phyloP scores from a whole-genome alignment of 148 eudicot species.

The Silene uniflora region DNA sequence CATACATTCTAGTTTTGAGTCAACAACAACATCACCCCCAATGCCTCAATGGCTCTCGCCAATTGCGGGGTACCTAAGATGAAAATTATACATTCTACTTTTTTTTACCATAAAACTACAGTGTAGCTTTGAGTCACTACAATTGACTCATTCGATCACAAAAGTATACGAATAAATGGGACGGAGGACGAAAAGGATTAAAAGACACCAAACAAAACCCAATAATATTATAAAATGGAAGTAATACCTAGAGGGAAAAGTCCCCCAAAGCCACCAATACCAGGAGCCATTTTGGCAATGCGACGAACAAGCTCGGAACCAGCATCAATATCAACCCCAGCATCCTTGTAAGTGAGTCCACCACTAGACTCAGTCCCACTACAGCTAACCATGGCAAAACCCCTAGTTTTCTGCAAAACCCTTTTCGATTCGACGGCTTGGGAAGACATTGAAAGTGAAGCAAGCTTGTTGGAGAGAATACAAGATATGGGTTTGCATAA shows the following conservation, averaged over 20 bases:
- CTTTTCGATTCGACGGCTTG: slow-evolving; percentile 12
- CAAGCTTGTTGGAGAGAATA: slow-evolving; percentile 14
- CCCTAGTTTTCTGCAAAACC: background rate
- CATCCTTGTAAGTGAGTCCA: slow-evolving; percentile 80
- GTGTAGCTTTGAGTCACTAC: too few relatives aligned
- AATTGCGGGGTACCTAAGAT: too few relatives aligned
- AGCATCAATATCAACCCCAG: slow-evolving; percentile 95
- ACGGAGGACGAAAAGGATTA: too few relatives aligned
- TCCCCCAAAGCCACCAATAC: slow-evolving; percentile 95
- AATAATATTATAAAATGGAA: background rate
- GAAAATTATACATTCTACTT: too few relatives aligned
- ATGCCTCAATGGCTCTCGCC: too few relatives aligned
- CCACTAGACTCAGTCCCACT: slow-evolving; percentile 21
- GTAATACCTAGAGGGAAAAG: slow-evolving; percentile 66
- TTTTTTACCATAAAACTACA: too few relatives aligned
- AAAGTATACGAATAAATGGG: too few relatives aligned
- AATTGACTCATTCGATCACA: too few relatives aligned
- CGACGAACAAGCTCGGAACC: slow-evolving; percentile 85
- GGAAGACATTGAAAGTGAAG: slow-evolving; percentile 12
- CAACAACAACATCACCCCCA: too few relatives aligned
- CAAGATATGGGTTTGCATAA: slow-evolving; percentile 20
- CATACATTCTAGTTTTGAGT: too few relatives aligned
- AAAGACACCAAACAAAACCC: background rate
- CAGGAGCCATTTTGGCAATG: slow-evolving; percentile 87
- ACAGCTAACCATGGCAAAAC: slow-evolving; percentile 22